Conservation (phyloP, 1,139 yeast genomes). For the Kluyveromyces sp. region DNA sequence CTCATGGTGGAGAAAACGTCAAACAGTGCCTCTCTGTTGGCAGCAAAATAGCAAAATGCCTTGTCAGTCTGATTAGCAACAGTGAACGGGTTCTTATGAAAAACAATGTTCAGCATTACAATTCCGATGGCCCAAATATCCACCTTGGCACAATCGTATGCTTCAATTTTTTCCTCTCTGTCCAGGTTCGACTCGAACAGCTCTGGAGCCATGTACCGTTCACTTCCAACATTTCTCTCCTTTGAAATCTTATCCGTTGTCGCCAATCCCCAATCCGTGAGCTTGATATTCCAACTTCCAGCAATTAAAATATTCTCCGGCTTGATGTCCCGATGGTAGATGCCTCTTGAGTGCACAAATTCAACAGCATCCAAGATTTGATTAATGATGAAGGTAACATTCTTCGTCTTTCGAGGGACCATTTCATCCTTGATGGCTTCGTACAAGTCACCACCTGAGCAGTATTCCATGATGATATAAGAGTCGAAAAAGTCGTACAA, state of each 20-base stretch:
- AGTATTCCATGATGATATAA: slow-evolving; percentile 77
- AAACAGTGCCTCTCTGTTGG: slow-evolving; percentile 81
- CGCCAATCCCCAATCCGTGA: slow-evolving; percentile 92
- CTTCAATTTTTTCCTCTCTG: slow-evolving; percentile 39
- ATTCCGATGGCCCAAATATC: slow-evolving; percentile 95
- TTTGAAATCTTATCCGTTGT: slow-evolving; percentile 55
- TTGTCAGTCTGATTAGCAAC: slow-evolving; percentile 83
- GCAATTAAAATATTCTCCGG: slow-evolving; percentile 82
- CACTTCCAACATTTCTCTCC: slow-evolving; percentile 91
- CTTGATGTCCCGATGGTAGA: slow-evolving; percentile 82
- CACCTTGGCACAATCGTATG: slow-evolving; percentile 77
- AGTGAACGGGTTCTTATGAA: slow-evolving; percentile 84
- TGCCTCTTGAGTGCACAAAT: slow-evolving; percentile 64
- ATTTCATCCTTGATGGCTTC: slow-evolving; percentile 81
- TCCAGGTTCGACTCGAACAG: slow-evolving; percentile 48
- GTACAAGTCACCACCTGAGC: slow-evolving; percentile 86
- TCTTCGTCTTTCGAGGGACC: slow-evolving; percentile 72
- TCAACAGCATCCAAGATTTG: slow-evolving; percentile 76
- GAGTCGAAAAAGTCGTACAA: slow-evolving; percentile 74
- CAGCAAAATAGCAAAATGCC: slow-evolving; percentile 78
- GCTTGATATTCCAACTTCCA: slow-evolving; percentile 65
- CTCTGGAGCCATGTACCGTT: slow-evolving; percentile 97
- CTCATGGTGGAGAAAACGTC: slow-evolving; percentile 91
- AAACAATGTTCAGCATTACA: slow-evolving; percentile 74
- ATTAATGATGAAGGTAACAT: slow-evolving; percentile 64